These are phyloP conservation scores for Penicillium sp. DNA, from an alignment of 2,329 filamentous ascomycete genomes.

Conservation along the genomic window DNA sequence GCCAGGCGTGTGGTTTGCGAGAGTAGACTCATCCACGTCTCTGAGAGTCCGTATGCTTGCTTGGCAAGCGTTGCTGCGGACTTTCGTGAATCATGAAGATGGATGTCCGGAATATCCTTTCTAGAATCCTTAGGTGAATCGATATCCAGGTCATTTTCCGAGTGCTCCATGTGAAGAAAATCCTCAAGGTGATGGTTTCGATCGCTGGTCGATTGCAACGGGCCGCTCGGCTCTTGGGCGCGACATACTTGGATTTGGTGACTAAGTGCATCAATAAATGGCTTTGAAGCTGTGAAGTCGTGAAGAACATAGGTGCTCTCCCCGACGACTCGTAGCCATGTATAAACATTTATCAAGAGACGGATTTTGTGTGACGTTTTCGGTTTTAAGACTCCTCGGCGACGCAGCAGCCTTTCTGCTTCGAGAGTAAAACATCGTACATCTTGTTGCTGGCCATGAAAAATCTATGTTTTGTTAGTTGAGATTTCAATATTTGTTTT, in stretches of 20 bases:
- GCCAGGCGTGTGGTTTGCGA: slow-evolving; percentile 44
- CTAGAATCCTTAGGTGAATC: slow-evolving; percentile 2
- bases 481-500: background rate
- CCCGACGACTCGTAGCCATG: slow-evolving; percentile 34
- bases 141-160: slow-evolving; percentile 5
- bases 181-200: slow-evolving; percentile 30
- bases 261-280: background rate
- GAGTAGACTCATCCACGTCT: slow-evolving; percentile 42
- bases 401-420: slow-evolving; percentile 32
- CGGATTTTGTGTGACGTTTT: slow-evolving; percentile 31
- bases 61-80: background rate
- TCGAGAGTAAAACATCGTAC: slow-evolving; percentile 35
- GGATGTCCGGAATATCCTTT: slow-evolving; percentile 6
- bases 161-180: slow-evolving; percentile 27
- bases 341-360: slow-evolving; percentile 37
- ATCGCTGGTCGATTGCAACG: slow-evolving; percentile 9
- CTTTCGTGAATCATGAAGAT: slow-evolving; percentile 7
- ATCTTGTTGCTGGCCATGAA: slow-evolving; percentile 20
- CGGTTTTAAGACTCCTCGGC: slow-evolving; percentile 31
- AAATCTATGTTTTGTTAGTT: background rate
- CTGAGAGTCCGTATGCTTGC: slow-evolving; percentile 41
- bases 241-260: background rate
- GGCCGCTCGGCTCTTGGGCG: background rate
- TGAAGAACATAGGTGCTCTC: slow-evolving; percentile 30
- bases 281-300: background rate